Evolutionary conservation across 2,329 filamentous ascomycete genomes (phyloP), one percentile per base, ranked within the genome.

Genomic region (Beauveria sp.): DNA sequence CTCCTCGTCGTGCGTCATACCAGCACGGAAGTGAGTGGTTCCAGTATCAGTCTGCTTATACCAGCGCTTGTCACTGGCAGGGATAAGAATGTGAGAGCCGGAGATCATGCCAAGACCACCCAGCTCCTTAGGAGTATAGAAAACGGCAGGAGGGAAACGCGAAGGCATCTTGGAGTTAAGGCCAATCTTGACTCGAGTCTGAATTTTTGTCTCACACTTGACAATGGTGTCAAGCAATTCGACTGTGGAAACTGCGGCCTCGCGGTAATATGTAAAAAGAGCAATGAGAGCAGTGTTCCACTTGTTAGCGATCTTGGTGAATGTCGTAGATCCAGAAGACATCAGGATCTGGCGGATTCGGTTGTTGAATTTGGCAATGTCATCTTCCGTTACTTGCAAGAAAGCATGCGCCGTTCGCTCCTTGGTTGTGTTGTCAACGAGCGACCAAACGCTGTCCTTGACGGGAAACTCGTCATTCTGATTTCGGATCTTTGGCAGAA

Each of bases 301-400:
- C 78, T 99, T 99, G 78, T 99, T 99, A 52, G 96, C 94, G 70
- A 99, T 99, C 83, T 99, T 99, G 51, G 94, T 99, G 77, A 99
- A 99, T 0, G 94, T 99, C 0, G 94, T 99, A 5, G 91, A 96
- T n/a, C 94, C 96, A 62, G 94, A 97, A 12, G 93, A 97, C 94
- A 99, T 99, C 61, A 99, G 82, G 71, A 99, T 99, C 71, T 99
- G 94, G 63, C 94, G 87, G 70, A 99, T 99, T 47, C 96, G 88
- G 74, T 99, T 99, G 77, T 99, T 99, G 81, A 99, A 99, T 75
- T 97, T 97, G 66, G 93, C 89, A 54, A 99, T 93, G 70, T 99
- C 94, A 71, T 97, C 94, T 70, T 97, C 93, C 0, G 94, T 97
- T 24, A 99, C 94, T 70, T 97, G 93, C 59, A 99, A 78, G 83